Evolutionary conservation across 352 stramenopile species (phyloP).

Genomic region (Proteromonas lacertae): DNA sequence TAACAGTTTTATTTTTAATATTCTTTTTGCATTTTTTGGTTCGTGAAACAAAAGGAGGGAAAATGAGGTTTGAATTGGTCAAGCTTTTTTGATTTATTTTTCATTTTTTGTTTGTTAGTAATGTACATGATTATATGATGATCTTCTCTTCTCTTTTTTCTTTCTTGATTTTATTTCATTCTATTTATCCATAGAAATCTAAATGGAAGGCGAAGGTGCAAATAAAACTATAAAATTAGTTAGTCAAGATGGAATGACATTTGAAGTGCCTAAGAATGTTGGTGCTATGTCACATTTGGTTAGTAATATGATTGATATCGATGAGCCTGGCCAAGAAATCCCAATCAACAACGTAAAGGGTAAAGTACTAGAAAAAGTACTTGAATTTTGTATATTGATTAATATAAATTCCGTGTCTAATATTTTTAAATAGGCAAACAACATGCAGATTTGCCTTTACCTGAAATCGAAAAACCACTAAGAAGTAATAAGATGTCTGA

Average conservation of each 20-base stretch:
- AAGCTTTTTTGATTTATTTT: too few relatives aligned
- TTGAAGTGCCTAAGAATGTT: conserved; percentile 58
- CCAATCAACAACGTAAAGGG: conserved; percentile 87
- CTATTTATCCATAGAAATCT: too few relatives aligned
- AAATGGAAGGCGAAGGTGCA: too few relatives aligned
- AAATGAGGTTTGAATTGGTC: too few relatives aligned
- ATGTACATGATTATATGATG: too few relatives aligned
- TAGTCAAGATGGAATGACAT: conserved; percentile 74
- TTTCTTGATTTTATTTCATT: too few relatives aligned
- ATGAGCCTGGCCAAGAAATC: conserved; percentile 40
- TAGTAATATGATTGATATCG: conserved; percentile 77
- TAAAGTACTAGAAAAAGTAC: conserved; percentile 54
- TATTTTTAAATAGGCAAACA: conserved; percentile 71
- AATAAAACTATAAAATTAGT: conserved; percentile 15
- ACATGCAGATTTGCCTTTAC: background rate
- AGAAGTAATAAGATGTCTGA: conserved; percentile 89
- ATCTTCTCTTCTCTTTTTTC: too few relatives aligned
- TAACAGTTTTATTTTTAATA: too few relatives aligned
- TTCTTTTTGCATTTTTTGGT: too few relatives aligned
- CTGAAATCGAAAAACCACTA: conserved; percentile 14
- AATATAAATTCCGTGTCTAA: conserved; percentile 71
- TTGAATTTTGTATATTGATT: conserved; percentile 41
- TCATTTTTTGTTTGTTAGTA: too few relatives aligned
- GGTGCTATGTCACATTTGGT: conserved; percentile 84
- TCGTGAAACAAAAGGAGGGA: too few relatives aligned